Evolutionary conservation across 495 filamentous ascomycete species (phyloP), one percentile per base, ranked within the genome.

Genomic region (Penicillium samsonianum): DNA sequence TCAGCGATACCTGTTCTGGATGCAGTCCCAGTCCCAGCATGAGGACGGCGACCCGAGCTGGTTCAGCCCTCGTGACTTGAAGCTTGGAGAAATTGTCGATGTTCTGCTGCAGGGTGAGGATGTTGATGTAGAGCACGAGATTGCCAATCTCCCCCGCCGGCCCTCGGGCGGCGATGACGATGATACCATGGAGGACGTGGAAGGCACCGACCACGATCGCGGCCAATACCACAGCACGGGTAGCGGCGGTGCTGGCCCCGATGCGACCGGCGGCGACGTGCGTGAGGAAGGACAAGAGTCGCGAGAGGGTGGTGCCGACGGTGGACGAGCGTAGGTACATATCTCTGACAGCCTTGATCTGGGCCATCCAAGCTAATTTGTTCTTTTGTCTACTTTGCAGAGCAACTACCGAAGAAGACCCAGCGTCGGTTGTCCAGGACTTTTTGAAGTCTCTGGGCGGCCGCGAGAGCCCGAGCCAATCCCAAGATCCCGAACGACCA

Each of bases 251-350:
- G 92, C 92, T 58, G 92, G 91, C 31, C 77, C 88, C 14, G 92
- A 82, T 72, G 90, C 91, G 44, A 94, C 92, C 1, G 93, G 92
- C 11, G 92, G 91, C 35, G 91, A 97, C 73, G 78, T 96, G 53
- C 81, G 93, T 67, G 87, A 94, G 65, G 94, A 98, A 67, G 95
- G 95, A 55, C 85, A 90, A 72, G 85, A 85, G 58, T 84, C 91
- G 26, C 80, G 94, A 72, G 91, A 96, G 66, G 94, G 92, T 51
- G 95, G 95, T 67, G 92, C 90, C 55, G 93, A 97, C 74, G 94
- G 95, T 60, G 95, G 90, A 75, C 83, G 92, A 96, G 92, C 93
- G 94, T 98, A 98, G 94, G 94, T 98, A 75, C 78, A 78, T 71
- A 77, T 75, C 76, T 75, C 74, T 67, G 61, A 61, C 41, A 40